Percentiles rank a stretch among this genome's conserved stretches.
These are phyloP conservation scores for Trichosporon ovoides DNA, from an alignment of 1,284 basidiomycete species.

Conservation along the genomic window DNA sequence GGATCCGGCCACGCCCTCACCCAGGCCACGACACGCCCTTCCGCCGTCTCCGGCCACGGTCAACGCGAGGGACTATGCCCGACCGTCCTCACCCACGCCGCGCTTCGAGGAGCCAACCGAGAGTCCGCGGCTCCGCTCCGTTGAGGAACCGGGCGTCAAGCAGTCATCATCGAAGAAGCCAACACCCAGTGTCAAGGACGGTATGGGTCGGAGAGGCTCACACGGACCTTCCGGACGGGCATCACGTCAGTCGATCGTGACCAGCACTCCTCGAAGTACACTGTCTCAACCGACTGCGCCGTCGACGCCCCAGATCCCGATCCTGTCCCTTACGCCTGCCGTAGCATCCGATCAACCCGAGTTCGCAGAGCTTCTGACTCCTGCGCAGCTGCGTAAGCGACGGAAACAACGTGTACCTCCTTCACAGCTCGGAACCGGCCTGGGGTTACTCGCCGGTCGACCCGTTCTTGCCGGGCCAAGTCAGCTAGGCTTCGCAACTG, in stretches of 20 bases:
- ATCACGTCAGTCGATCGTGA: not conserved
- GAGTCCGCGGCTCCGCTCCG: not conserved
- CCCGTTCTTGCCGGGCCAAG: slow-evolving; percentile 29
- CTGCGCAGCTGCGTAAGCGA: slow-evolving; percentile 28
- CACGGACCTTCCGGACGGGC: not conserved
- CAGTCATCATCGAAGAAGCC: not conserved
- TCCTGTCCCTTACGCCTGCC: slow-evolving; percentile 11
- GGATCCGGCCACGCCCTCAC: not conserved
- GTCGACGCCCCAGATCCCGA: slow-evolving; percentile 9
- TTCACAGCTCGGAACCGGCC: not conserved
- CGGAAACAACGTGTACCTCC: slow-evolving; percentile 13
- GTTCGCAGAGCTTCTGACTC: slow-evolving; percentile 42
- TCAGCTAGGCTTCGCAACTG: slow-evolving; percentile 35
- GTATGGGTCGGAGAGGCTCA: not conserved
- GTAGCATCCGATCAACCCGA: slow-evolving; percentile 26
- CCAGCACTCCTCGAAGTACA: not conserved
- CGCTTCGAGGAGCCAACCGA: not conserved
- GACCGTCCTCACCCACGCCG: not conserved
- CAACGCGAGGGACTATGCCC: not conserved
- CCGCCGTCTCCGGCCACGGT: not conserved
- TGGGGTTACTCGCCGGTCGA: slow-evolving; percentile 8
- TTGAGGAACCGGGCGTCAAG: not conserved
- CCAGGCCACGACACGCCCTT: not conserved
- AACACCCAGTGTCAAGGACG: not conserved
- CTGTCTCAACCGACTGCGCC: not conserved